Evolutionary conservation across 805 yeast genomes (phyloP).

Genomic region (Hemisphaericaspora nanyangensis): DNA sequence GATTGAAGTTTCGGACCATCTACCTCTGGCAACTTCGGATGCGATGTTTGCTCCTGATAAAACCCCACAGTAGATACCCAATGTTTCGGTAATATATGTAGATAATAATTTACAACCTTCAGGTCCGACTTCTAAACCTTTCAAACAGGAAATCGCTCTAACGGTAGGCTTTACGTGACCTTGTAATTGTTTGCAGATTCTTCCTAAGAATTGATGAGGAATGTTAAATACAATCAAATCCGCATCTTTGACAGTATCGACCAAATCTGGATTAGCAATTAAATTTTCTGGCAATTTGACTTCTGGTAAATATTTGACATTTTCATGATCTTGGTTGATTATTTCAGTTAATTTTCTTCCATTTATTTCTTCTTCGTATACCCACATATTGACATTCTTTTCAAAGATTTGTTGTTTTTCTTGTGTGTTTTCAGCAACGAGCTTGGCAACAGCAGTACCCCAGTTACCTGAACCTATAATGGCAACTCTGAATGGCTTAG

Average conservation of each 20-base stretch:
- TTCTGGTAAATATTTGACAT: slow-evolving; percentile 90
- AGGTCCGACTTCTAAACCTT: slow-evolving; percentile 87
- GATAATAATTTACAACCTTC: slow-evolving; percentile 83
- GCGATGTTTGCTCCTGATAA: slow-evolving; percentile 97
- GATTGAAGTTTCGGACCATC: slow-evolving; percentile 97
- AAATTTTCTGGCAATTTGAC: slow-evolving; percentile 83
- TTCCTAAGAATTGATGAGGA: slow-evolving; percentile 92
- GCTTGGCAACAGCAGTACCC: slow-evolving; percentile 97
- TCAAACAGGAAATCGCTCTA: slow-evolving; percentile 91
- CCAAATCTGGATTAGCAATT: slow-evolving; percentile 80
- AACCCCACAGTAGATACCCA: slow-evolving; percentile 93
- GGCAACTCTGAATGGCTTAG: slow-evolving; percentile 39
- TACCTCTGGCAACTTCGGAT: slow-evolving; percentile 90
- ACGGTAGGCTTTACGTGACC: slow-evolving; percentile 69
- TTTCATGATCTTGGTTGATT: slow-evolving; percentile 87
- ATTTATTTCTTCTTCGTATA: slow-evolving; percentile 75
- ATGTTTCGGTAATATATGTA: slow-evolving; percentile 69
- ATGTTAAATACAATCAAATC: slow-evolving; percentile 90
- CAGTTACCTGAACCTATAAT: slow-evolving; percentile 97
- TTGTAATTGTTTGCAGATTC: slow-evolving; percentile 69
- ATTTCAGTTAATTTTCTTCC: slow-evolving; percentile 84
- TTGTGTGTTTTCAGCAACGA: slow-evolving; percentile 82
- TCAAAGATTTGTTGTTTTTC: slow-evolving; percentile 71
- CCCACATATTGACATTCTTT: slow-evolving; percentile 91
- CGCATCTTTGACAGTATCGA: slow-evolving; percentile 71